Percentiles rank a stretch among this genome's conserved stretches.
phyloP scores from a whole-genome alignment of 1,284 basidiomycete species.

The Amylostereum areolatum region DNA sequence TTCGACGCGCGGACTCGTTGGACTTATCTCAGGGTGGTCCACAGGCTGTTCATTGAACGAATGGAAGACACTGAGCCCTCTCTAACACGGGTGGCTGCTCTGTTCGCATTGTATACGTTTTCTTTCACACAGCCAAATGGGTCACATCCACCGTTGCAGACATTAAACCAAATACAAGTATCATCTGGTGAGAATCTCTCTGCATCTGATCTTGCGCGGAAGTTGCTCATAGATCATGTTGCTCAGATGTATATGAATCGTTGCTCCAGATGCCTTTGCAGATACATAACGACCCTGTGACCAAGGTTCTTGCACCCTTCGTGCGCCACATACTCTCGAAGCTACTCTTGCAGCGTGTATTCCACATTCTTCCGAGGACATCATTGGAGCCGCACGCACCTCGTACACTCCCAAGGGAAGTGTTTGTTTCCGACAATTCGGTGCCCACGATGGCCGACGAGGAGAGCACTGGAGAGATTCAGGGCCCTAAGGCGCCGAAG shows the following conservation, averaged over 20 bases:
- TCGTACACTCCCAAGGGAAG: conserved; percentile 56
- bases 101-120: conserved; percentile 67
- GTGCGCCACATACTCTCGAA: conserved; percentile 39
- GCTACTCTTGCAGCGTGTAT: conserved; percentile 41
- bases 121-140: conserved; percentile 56
- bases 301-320: conserved; percentile 38
- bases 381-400: conserved; percentile 50
- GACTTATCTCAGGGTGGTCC: conserved; percentile 47
- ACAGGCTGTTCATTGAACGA: conserved; percentile 62
- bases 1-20: conserved; percentile 61
- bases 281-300: conserved; percentile 21
- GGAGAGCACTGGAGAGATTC: not conserved
- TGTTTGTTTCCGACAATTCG: conserved; percentile 38
- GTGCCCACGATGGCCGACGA: conserved; percentile 3
- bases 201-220: not conserved
- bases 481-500: conserved; percentile 25
- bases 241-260: conserved; percentile 46
- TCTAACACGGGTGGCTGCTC: conserved; percentile 45
- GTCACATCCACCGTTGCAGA: conserved; percentile 42
- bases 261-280: conserved; percentile 39
- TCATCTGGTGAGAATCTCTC: conserved; percentile 44
- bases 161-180: conserved; percentile 44
- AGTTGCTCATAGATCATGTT: conserved; percentile 6
- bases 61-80: conserved; percentile 40
- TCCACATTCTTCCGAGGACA: conserved; percentile 54